phyloP scores from a whole-genome alignment of 352 stramenopile genomes.

The Globisporangium camurandrum region DNA sequence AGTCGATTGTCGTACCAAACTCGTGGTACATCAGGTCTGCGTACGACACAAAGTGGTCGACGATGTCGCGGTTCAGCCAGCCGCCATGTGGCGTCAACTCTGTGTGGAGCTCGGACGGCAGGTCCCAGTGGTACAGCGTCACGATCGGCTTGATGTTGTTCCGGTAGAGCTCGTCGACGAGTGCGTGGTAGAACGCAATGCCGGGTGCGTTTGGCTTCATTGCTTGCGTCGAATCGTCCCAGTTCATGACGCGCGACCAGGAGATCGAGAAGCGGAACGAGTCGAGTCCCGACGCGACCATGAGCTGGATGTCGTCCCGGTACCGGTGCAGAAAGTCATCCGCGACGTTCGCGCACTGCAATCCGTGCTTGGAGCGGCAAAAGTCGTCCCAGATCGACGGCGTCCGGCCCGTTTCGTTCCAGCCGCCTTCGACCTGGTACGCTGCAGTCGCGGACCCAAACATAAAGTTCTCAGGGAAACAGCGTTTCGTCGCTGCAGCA shows the following conservation, averaged over 20 bases:
- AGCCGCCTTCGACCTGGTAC: slow-evolving; percentile 91
- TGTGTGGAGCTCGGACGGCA: slow-evolving; percentile 84
- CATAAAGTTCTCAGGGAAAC: slow-evolving; percentile 62
- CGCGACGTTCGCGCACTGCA: slow-evolving; percentile 68
- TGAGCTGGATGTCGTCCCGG: slow-evolving; percentile 87
- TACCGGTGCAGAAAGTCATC: slow-evolving; percentile 90
- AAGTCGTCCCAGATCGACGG: slow-evolving; percentile 90
- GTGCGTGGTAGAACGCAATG: slow-evolving; percentile 84
- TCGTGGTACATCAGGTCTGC: slow-evolving; percentile 84
- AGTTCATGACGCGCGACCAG: slow-evolving; percentile 91
- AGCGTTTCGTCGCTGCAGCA: no score
- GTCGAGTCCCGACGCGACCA: slow-evolving; percentile 87
- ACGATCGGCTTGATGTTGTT: slow-evolving; percentile 79
- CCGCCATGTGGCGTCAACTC: slow-evolving; percentile 58
- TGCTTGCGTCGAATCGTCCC: no score
- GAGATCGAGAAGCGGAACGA: slow-evolving; percentile 89
- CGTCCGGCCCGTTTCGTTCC: slow-evolving; percentile 74
- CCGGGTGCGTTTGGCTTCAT: slow-evolving; percentile 74
- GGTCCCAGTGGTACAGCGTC: slow-evolving; percentile 95
- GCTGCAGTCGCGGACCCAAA: slow-evolving; percentile 84
- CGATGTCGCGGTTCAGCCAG: slow-evolving; percentile 49
- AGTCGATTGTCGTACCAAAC: slow-evolving; percentile 89
- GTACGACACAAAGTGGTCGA: slow-evolving; percentile 83
- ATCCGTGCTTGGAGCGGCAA: slow-evolving; percentile 39
- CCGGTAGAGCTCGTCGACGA: slow-evolving; percentile 75